Percentiles rank a stretch among this genome's conserved stretches.
Evolutionary conservation across 805 yeast species (phyloP).

Genomic region (Lipomyces japonicus): DNA sequence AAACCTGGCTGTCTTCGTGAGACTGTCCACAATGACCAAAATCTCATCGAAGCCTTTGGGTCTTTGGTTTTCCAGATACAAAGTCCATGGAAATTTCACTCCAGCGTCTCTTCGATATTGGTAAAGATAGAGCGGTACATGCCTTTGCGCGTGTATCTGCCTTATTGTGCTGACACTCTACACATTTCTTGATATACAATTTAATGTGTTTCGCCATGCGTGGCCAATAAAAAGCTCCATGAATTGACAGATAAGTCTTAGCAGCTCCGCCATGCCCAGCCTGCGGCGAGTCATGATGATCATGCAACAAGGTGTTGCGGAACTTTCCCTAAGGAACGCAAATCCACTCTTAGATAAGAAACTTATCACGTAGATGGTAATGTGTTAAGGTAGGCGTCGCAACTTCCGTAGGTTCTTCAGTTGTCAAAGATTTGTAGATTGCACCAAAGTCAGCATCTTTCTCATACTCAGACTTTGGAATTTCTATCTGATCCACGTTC

Average conservation of each 20-base stretch:
- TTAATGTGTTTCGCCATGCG: not conserved
- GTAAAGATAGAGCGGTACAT: not conserved
- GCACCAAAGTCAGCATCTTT: not conserved
- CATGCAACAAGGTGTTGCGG: not conserved
- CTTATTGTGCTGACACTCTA: slow-evolving; percentile 1
- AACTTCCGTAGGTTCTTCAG: not conserved
- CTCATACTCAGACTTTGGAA: not conserved
- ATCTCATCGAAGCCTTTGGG: not conserved
- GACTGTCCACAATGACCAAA: slow-evolving; percentile 4
- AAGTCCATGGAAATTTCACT: slow-evolving; percentile 1
- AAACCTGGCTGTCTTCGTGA: not conserved
- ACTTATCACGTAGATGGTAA: not conserved
- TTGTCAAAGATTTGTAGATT: not conserved
- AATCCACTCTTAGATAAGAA: not conserved
- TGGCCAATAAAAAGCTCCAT: slow-evolving; percentile 2
- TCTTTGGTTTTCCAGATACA: not conserved
- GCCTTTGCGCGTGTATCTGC: not conserved
- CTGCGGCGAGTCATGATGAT: slow-evolving; percentile 3
- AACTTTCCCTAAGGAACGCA: not conserved
- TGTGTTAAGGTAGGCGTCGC: not conserved
- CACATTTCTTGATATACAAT: not conserved
- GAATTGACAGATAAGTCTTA: not conserved
- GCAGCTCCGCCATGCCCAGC: slow-evolving; percentile 2
- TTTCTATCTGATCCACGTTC: not conserved
- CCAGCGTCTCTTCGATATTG: too few relatives aligned